Conservation (phyloP, 176 grass and related monocot species). For the Zea luxurians region DNA sequence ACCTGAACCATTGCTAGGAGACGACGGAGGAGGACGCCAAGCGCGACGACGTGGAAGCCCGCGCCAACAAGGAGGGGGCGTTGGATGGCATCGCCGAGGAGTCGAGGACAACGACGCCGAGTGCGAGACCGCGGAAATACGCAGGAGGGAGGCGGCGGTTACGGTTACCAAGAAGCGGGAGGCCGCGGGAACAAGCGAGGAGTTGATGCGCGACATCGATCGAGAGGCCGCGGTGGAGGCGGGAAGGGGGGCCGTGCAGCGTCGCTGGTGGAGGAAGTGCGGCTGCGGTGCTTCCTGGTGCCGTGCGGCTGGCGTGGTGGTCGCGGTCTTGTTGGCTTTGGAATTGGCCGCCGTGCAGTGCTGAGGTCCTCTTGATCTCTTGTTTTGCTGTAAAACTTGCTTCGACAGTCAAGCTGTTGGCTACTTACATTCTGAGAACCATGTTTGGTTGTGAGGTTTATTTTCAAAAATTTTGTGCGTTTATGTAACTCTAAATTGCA, state of each 20-base stretch:
- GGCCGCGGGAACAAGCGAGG: neutral
- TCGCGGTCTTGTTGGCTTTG: slow-evolving; percentile 26
- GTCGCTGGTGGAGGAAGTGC: slow-evolving; percentile 17
- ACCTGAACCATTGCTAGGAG: neutral
- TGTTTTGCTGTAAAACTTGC: neutral
- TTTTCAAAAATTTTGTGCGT: neutral
- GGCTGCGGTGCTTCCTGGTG: slow-evolving; percentile 9
- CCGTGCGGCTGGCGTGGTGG: slow-evolving; percentile 15
- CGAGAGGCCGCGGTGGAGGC: neutral
- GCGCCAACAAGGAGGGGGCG: neutral
- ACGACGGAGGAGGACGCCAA: neutral
- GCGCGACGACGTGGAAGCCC: neutral
- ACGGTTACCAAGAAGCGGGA: neutral
- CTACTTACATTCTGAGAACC: neutral
- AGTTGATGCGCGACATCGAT: neutral
- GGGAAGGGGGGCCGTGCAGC: neutral
- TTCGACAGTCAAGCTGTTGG: neutral
- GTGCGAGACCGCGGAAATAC: neutral
- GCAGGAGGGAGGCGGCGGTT: neutral
- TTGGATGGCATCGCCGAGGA: neutral
- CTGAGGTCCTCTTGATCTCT: neutral
- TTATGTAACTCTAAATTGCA: too few relatives aligned
- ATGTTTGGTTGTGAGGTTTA: neutral
- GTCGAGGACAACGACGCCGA: neutral
- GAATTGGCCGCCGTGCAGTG: slow-evolving; percentile 22